These are phyloP conservation scores for Raphanus hybrid DNA, from an alignment of 441 rosid genomes.

Conservation along the genomic window DNA sequence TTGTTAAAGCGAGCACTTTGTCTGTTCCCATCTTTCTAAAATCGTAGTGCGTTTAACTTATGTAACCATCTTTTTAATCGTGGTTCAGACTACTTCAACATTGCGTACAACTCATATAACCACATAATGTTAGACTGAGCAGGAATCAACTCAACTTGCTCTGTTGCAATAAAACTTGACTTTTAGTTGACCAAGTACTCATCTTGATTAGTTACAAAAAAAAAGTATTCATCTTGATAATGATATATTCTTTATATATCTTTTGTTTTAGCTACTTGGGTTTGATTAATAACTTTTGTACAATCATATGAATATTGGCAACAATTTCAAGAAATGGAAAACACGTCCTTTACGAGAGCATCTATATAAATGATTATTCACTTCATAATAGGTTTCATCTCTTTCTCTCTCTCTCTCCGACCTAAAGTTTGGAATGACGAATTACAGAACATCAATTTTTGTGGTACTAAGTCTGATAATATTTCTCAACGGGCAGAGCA, in stretches of 20 bases:
- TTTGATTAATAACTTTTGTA: not conserved
- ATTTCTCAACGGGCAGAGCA: slow-evolving; percentile 2
- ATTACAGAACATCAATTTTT: slow-evolving; percentile 12
- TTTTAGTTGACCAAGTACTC: slow-evolving; percentile 5
- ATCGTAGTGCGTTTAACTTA: not conserved
- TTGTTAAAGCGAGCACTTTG: not conserved
- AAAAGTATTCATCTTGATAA: not conserved
- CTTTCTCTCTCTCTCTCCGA: not conserved
- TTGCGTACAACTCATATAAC: not conserved
- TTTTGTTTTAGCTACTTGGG: not conserved
- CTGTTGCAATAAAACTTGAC: slow-evolving; percentile 4
- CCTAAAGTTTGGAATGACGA: slow-evolving; percentile 11
- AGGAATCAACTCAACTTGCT: not conserved
- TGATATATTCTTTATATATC: not conserved
- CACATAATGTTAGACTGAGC: not conserved
- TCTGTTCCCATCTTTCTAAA: not conserved
- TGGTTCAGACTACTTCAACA: slow-evolving; percentile 11
- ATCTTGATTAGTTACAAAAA: not conserved
- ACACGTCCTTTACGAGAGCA: slow-evolving; percentile 8
- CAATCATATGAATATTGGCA: not conserved
- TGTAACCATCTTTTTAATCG: not conserved
- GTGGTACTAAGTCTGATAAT: slow-evolving; percentile 16
- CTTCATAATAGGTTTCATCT: not conserved
- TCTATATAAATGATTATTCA: not conserved
- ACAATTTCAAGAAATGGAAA: slow-evolving; percentile 2